Evolutionary conservation across 2,329 filamentous ascomycete genomes (phyloP).

Genomic region (Pseudopyricularia javanii): DNA sequence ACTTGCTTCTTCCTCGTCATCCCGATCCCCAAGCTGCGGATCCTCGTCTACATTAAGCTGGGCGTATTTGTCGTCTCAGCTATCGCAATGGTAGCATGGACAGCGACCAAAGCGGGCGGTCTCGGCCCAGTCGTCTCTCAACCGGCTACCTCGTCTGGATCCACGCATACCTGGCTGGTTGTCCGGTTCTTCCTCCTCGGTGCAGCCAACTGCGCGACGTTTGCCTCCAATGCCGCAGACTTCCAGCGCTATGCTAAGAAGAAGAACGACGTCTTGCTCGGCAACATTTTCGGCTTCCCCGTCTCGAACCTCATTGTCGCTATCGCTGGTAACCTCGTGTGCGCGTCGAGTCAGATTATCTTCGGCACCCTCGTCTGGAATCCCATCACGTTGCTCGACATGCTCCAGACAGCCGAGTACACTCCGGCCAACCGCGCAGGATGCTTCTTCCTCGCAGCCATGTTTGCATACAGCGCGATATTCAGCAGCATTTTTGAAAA

Average conservation of each 20-base stretch:
- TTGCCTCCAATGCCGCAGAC: conserved; percentile 26
- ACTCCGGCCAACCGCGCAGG: conserved; percentile 2
- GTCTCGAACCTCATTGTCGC: conserved; percentile 22
- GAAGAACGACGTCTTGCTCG: conserved; percentile 25
- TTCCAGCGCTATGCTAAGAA: conserved; percentile 28
- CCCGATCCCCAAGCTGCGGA: conserved; percentile 6
- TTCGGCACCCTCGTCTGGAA: conserved; percentile 7
- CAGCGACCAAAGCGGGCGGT: conserved; percentile 3
- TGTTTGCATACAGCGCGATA: conserved; percentile 3
- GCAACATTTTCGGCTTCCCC: conserved; percentile 27
- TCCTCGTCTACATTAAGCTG: conserved; percentile 5
- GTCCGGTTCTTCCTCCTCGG: conserved; percentile 23
- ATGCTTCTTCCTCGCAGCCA: conserved; percentile 6
- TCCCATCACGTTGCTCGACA: conserved; percentile 4
- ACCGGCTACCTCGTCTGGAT: conserved; percentile 16
- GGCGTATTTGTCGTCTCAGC: conserved; percentile 5
- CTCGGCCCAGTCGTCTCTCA: conserved; percentile 12
- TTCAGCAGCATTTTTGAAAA: conserved; percentile 6
- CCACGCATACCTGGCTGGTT: conserved; percentile 21
- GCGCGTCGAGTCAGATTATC: conserved; percentile 4
- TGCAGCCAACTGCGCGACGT: conserved; percentile 21
- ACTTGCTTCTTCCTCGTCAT: conserved; percentile 5
- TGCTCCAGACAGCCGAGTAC: conserved; percentile 4
- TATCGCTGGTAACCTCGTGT: conserved; percentile 20
- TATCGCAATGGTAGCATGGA: conserved; percentile 6